Conservation (phyloP, 345 rosid species). For the Euclidium syriacum region DNA sequence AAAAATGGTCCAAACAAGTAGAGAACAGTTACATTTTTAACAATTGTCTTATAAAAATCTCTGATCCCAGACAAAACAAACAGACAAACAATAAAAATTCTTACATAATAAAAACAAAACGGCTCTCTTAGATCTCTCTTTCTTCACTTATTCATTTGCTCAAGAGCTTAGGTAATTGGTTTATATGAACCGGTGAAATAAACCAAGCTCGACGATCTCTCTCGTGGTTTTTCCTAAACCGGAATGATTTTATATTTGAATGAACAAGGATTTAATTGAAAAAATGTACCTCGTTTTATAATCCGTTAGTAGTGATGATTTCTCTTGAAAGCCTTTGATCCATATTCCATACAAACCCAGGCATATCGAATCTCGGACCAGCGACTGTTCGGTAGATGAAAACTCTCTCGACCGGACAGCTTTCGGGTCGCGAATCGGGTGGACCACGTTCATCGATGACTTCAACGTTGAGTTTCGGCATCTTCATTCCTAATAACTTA, state of each 20-base stretch:
- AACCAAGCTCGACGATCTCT: constrained; percentile 15
- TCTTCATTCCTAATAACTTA: constrained; percentile 76
- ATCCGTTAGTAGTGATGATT: constrained; percentile 27
- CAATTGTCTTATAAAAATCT: constrained; percentile 15
- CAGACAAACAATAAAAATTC: constrained; percentile 17
- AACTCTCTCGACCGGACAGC: constrained; percentile 80
- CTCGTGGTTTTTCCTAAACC: constrained; percentile 12
- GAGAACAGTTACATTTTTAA: constrained; percentile 18
- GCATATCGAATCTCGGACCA: constrained; percentile 83
- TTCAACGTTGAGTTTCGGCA: constrained; percentile 87
- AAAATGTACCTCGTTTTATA: constrained; percentile 27
- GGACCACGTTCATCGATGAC: constrained; percentile 76
- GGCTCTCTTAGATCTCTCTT: constrained; percentile 9
- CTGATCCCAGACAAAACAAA: constrained; percentile 10
- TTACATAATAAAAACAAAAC: constrained; percentile 2
- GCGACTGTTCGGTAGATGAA: constrained; percentile 76
- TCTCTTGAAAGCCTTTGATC: constrained; percentile 34
- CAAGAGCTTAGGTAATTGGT: constrained; percentile 19
- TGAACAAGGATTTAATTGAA: constrained; percentile 10
- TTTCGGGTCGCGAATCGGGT: constrained; percentile 60
- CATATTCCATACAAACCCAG: constrained; percentile 74
- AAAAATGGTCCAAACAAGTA: constrained; percentile 7
- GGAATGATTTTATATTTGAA: constrained; percentile 3
- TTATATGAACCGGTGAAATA: constrained; percentile 1
- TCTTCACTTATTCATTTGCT: constrained; percentile 14